Base-by-base conservation (phyloP, 768 basidiomycete genomes). In the Termitomyces sp. region DNA sequence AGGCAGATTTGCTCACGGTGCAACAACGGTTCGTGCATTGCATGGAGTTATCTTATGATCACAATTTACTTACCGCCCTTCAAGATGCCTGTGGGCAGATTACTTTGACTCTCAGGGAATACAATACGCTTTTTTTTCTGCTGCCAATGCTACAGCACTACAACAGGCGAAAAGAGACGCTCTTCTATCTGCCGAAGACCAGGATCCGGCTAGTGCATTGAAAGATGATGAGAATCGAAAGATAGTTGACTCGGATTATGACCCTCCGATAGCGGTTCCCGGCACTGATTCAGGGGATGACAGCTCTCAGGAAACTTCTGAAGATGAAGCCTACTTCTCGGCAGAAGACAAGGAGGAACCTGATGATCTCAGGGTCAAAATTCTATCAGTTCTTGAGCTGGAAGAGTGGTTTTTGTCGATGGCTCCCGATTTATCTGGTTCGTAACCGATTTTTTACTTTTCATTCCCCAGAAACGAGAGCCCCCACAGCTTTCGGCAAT, bases 121-220 rank as follows among this genome's bases (percentile, higher is more conserved):
- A 44, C 80, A 77, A 57, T 97, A 91, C 65, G 94, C 92, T 0
- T 96, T 99, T 69, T 96, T 95, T 75, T 94, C 97, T 7, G 94
- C 97, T 7, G 81, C 90, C 12, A 90, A 92, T 73, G 93, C 92
- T 28, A 77, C 85, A 4, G 93, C 92, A 24, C 65, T 94, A 37
- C 96, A 98, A 58, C 82, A 91, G 69, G 86, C 84, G 55, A 77
- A 86, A 48, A 71, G 82, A 64, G 83, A 85, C 50, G 77, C 78
- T 3, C 56, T 67, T n/a, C 58, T 65, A 12, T 68, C 68, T 18
- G 71, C 71, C 60, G 65, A 15, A 68, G 68, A 51, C 53, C 28
- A 42, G 41, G 28, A 29, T 54, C 65, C 59, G 56, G 41, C 54
- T 13, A 54, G 49, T 59, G 33, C 34, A 15, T 9, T 13, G 9